These are phyloP conservation scores for Papiliotrema flavescens DNA, from an alignment of 1,284 basidiomycete species.

Conservation along the genomic window DNA sequence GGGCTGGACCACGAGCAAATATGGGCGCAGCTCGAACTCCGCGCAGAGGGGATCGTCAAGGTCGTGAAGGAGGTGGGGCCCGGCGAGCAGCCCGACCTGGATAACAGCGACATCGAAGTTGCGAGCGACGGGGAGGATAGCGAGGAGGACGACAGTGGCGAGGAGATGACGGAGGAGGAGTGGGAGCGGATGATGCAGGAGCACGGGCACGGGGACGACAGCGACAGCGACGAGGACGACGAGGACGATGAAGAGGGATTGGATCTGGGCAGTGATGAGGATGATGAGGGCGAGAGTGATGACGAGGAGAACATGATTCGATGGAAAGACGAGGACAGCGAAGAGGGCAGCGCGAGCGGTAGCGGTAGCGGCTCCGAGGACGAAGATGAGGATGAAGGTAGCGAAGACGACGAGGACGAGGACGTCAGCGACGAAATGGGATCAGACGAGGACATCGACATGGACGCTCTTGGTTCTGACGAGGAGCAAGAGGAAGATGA, in stretches of 20 bases:
- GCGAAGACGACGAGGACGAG: slow-evolving; percentile 42
- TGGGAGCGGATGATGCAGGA: slow-evolving; percentile 18
- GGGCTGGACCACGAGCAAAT: slow-evolving; percentile 84
- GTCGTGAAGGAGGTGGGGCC: slow-evolving; percentile 42
- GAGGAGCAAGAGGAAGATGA: slow-evolving; percentile 21
- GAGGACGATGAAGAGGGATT: slow-evolving; percentile 9
- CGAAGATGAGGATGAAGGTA: slow-evolving; percentile 33
- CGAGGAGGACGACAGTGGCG: slow-evolving; percentile 9
- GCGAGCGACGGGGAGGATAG: slow-evolving; percentile 31
- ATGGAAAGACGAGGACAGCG: slow-evolving; percentile 34
- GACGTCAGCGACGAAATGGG: slow-evolving; percentile 15
- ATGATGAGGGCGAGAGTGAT: slow-evolving; percentile 18
- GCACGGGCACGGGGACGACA: slow-evolving; percentile 7
- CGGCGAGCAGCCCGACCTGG: slow-evolving; percentile 16
- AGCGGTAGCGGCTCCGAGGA: slow-evolving; percentile 51
- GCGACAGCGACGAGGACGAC: slow-evolving; percentile 5
- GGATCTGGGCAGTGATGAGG: slow-evolving; percentile 3
- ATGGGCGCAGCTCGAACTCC: slow-evolving; percentile 87
- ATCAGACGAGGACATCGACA: slow-evolving; percentile 31
- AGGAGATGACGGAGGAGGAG: slow-evolving; percentile 20
- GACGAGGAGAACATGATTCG: slow-evolving; percentile 34
- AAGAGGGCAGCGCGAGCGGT: slow-evolving; percentile 55
- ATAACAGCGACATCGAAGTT: slow-evolving; percentile 32
- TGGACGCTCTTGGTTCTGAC: slow-evolving; percentile 14
- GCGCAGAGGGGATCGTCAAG: slow-evolving; percentile 54